Conservation (phyloP, 768 basidiomycete genomes). For the Naganishia antarctica region DNA sequence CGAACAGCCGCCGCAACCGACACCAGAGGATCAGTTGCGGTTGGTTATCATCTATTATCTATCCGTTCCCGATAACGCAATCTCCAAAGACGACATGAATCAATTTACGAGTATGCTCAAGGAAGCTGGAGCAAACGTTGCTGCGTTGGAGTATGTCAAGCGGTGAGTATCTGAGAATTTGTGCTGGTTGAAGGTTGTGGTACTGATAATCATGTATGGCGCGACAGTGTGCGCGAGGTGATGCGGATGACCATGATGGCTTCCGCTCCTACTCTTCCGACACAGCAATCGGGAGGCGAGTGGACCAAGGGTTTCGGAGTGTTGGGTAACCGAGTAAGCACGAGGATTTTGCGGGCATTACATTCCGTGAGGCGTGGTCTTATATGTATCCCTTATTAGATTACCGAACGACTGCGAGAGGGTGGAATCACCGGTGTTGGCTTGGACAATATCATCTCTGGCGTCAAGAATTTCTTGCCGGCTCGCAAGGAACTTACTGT, state of each 20-base stretch:
- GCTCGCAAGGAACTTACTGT: slow-evolving; percentile 83
- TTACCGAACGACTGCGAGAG: slow-evolving; percentile 87
- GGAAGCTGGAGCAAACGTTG: slow-evolving; percentile 67
- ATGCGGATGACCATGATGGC: slow-evolving; percentile 79
- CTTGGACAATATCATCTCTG: slow-evolving; percentile 90
- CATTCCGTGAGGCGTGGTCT: neutral
- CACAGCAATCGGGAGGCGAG: slow-evolving; percentile 67
- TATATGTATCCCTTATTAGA: slow-evolving; percentile 53
- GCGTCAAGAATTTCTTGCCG: slow-evolving; percentile 95
- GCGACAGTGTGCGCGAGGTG: slow-evolving; percentile 69
- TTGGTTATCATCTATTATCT: slow-evolving; percentile 93
- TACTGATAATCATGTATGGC: neutral
- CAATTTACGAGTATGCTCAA: slow-evolving; percentile 85
- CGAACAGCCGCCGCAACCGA: slow-evolving; percentile 62
- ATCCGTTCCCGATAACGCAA: slow-evolving; percentile 69
- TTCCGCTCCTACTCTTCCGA: slow-evolving; percentile 55
- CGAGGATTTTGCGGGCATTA: neutral
- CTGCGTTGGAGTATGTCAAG: slow-evolving; percentile 84
- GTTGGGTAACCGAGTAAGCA: slow-evolving; percentile 73
- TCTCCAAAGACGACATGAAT: slow-evolving; percentile 79
- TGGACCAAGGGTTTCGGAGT: slow-evolving; percentile 91
- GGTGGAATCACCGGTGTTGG: slow-evolving; percentile 61
- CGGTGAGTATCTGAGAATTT: slow-evolving; percentile 48
- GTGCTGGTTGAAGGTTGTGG: too few relatives aligned
- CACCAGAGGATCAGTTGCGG: slow-evolving; percentile 78